Conservation (phyloP, 805 yeast genomes). For the Candida jianshihensis region DNA sequence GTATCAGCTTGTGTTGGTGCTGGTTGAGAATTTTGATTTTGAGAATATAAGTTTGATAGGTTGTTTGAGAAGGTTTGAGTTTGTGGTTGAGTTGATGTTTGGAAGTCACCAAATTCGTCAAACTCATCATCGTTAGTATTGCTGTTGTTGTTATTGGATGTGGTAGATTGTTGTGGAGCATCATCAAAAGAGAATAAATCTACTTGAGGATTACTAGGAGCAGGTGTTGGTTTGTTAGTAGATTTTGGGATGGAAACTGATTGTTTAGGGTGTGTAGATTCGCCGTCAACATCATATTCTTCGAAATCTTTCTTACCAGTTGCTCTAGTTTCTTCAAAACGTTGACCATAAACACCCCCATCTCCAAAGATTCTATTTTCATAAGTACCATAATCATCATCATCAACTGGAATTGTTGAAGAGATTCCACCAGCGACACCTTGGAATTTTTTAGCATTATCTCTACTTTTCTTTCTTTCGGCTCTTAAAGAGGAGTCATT, state of each 20-base stretch:
- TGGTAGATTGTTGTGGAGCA: constrained; percentile 9
- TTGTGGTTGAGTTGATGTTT: constrained; percentile 30
- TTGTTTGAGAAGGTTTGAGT: no score
- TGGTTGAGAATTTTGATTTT: constrained; percentile 15
- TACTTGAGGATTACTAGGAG: no score
- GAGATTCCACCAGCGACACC: constrained; percentile 65
- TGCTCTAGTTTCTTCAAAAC: constrained; percentile 52
- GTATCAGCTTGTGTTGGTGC: constrained; percentile 9
- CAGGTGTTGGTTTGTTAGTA: constrained; percentile 27
- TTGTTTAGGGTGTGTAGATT: no score
- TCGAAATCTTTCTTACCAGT: constrained; percentile 42
- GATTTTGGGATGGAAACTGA: no score
- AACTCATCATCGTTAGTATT: constrained; percentile 69
- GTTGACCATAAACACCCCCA: constrained; percentile 63
- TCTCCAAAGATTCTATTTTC: constrained; percentile 58
- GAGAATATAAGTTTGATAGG: constrained; percentile 26
- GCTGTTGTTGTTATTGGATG: constrained; percentile 4
- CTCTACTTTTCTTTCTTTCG: constrained; percentile 88
- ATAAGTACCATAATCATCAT: constrained; percentile 41
- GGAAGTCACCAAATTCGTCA: constrained; percentile 80
- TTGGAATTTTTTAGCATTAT: constrained; percentile 73
- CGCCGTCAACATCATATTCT: constrained; percentile 47
- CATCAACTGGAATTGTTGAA: constrained; percentile 29
- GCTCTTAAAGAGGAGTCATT: constrained; percentile 72
- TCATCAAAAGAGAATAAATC: constrained; percentile 46